phyloP scores from a whole-genome alignment of 2,329 filamentous ascomycete species.

The Dactylonectria macrodidyma region DNA sequence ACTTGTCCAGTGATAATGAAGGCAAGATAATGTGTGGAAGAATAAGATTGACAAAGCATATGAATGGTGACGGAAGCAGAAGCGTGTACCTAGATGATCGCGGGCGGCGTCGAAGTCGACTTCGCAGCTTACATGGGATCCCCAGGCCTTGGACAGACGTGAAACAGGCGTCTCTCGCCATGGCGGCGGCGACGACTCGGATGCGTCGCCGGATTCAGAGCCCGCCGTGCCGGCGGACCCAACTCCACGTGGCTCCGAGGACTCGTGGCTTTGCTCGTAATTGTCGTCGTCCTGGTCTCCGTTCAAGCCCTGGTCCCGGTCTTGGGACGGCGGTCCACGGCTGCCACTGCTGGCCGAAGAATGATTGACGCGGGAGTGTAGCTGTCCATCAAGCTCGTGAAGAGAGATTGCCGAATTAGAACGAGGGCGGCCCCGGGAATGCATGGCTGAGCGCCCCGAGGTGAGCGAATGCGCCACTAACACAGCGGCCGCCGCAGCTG shows the following conservation, averaged over 20 bases:
- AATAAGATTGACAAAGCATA: background rate
- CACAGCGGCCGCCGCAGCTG: background rate
- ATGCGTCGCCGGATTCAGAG: constrained; percentile 21
- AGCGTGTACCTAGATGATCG: constrained; percentile 46
- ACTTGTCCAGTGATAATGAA: background rate
- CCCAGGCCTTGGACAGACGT: constrained; percentile 38
- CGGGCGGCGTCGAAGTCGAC: constrained; percentile 42
- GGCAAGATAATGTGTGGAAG: background rate
- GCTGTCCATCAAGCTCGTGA: constrained; percentile 34
- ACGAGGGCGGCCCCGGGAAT: constrained; percentile 23
- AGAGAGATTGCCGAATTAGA: constrained; percentile 43
- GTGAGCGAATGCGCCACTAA: constrained; percentile 6
- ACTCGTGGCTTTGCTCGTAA: background rate
- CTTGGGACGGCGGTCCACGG: constrained; percentile 4
- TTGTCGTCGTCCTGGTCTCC: constrained; percentile 11
- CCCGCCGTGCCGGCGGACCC: constrained; percentile 43
- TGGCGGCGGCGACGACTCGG: constrained; percentile 23
- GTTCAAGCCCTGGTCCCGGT: constrained; percentile 15
- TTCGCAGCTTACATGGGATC: constrained; percentile 43
- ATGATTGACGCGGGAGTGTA: constrained; percentile 6
- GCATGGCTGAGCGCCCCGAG: constrained; percentile 23
- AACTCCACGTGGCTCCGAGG: constrained; percentile 39
- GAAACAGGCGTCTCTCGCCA: constrained; percentile 17
- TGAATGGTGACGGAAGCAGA: background rate
- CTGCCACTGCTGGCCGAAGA: constrained; percentile 7